phyloP scores from a whole-genome alignment of 2,329 filamentous ascomycete species.

The Triangularia verruculosa region DNA sequence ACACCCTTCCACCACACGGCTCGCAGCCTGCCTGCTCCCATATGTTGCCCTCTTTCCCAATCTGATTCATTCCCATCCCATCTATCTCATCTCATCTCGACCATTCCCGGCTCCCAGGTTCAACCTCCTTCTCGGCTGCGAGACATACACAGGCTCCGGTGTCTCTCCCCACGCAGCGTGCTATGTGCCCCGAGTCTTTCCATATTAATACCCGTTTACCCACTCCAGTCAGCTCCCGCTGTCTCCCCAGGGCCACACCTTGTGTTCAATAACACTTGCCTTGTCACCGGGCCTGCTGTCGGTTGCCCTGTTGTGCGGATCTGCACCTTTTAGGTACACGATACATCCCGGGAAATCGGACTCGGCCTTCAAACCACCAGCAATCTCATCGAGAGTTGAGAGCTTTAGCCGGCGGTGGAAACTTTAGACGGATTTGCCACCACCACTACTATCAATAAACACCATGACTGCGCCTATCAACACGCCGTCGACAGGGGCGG shows the following conservation, averaged over 20 bases:
- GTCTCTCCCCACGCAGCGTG: slow-evolving; percentile 33
- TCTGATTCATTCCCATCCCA: slow-evolving; percentile 10
- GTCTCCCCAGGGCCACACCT: slow-evolving; percentile 29
- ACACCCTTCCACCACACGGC: slow-evolving; percentile 8
- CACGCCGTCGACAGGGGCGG: slow-evolving; percentile 31
- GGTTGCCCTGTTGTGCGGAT: slow-evolving; percentile 5
- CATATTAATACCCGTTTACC: slow-evolving; percentile 44
- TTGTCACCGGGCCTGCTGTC: slow-evolving; percentile 4
- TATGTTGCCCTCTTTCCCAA: slow-evolving; percentile 28
- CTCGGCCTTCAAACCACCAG: not conserved
- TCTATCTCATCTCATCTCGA: slow-evolving; percentile 31
- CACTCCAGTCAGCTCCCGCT: slow-evolving; percentile 37
- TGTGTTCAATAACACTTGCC: slow-evolving; percentile 29
- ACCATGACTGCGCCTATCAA: slow-evolving; percentile 52
- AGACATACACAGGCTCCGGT: slow-evolving; percentile 6
- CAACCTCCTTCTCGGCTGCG: slow-evolving; percentile 10
- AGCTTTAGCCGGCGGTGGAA: slow-evolving; percentile 13
- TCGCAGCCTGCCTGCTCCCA: slow-evolving; percentile 10
- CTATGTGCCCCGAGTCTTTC: slow-evolving; percentile 36
- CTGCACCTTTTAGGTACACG: not conserved
- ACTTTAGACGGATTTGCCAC: not conserved
- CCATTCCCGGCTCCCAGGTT: slow-evolving; percentile 33
- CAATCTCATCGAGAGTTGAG: not conserved
- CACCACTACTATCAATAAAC: slow-evolving; percentile 6
- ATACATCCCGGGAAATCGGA: not conserved